Percentiles rank a stretch among this genome's conserved stretches.
Conservation (phyloP, 2,329 filamentous ascomycete species). For the Epichloe festucae region DNA sequence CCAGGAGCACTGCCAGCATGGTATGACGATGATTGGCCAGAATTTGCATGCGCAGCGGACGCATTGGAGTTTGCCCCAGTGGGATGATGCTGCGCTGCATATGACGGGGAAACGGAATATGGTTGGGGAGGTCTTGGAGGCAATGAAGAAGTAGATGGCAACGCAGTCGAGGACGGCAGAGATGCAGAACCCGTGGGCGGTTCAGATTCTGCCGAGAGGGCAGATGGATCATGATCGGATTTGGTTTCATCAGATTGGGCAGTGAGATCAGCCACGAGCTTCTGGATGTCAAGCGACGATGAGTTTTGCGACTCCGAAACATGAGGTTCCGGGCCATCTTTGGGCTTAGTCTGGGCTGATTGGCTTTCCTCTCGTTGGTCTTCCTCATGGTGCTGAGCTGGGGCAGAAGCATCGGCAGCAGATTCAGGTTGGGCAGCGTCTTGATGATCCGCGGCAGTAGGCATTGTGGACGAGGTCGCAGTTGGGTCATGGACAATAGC, state of each 20-base stretch:
- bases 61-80: slow-evolving; percentile 18
- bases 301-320: slow-evolving; percentile 17
- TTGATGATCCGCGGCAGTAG: slow-evolving; percentile 12
- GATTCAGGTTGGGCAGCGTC: slow-evolving; percentile 3
- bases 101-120: slow-evolving; percentile 23
- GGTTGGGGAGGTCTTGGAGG: slow-evolving; percentile 33
- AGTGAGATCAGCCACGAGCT: slow-evolving; percentile 29
- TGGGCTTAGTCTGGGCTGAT: slow-evolving; percentile 12
- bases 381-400: slow-evolving; percentile 14
- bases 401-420: slow-evolving; percentile 11
- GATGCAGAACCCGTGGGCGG: slow-evolving; percentile 16
- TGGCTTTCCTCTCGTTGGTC: slow-evolving; percentile 7
- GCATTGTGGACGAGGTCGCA: slow-evolving; percentile 8
- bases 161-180: slow-evolving; percentile 18
- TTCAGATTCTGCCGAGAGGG: slow-evolving; percentile 14
- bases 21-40: slow-evolving; percentile 22
- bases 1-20: slow-evolving; percentile 20
- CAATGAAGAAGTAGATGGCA: slow-evolving; percentile 29
- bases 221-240: slow-evolving; percentile 17
- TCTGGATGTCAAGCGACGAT: slow-evolving; percentile 24
- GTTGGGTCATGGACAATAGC: slow-evolving; percentile 20
- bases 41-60: slow-evolving; percentile 18
- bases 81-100: slow-evolving; percentile 25
- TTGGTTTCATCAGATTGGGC: slow-evolving; percentile 19
- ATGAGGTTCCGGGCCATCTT: slow-evolving; percentile 16